A percentile compares a stretch with the other conserved stretches of the same genome.
These are phyloP conservation scores for Rosa rugosa DNA, from an alignment of 306 rosid genomes.

Conservation along the genomic window DNA sequence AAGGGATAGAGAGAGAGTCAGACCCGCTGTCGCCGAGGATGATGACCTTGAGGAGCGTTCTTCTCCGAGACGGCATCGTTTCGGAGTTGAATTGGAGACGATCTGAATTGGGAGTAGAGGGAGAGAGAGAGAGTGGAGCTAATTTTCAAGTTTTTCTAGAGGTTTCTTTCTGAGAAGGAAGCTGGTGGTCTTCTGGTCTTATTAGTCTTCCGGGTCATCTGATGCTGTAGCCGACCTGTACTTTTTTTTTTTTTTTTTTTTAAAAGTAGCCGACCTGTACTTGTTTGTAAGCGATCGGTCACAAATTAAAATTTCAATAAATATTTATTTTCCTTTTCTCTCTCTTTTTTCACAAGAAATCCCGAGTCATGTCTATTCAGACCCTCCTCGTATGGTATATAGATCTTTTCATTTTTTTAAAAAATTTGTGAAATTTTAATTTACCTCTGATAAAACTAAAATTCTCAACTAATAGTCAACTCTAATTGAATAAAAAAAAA, in stretches of 20 bases:
- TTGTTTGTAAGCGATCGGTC: background rate
- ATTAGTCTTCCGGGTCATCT: slow-evolving; percentile 10
- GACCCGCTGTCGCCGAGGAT: slow-evolving; percentile 99
- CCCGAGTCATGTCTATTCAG: too few relatives aligned
- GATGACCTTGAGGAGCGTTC: slow-evolving; percentile 95
- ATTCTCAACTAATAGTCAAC: too few relatives aligned
- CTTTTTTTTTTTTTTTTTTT: too few relatives aligned
- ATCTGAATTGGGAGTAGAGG: slow-evolving; percentile 22
- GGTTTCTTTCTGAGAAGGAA: background rate
- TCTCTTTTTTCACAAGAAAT: too few relatives aligned
- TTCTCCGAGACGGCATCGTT: slow-evolving; percentile 94
- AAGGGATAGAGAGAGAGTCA: slow-evolving; percentile 11
- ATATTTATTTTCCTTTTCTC: too few relatives aligned
- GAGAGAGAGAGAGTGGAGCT: slow-evolving; percentile 14
- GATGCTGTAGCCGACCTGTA: slow-evolving; percentile 34
- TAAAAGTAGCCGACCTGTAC: too few relatives aligned
- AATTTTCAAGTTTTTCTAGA: background rate
- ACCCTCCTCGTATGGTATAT: too few relatives aligned
- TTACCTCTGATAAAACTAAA: too few relatives aligned
- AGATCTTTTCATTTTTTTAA: too few relatives aligned
- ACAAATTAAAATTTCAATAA: too few relatives aligned
- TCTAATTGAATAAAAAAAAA: too few relatives aligned
- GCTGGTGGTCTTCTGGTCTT: slow-evolving; percentile 26
- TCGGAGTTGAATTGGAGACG: slow-evolving; percentile 20
- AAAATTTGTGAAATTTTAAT: too few relatives aligned